Evolutionary conservation across 164 flowering plant genomes (phyloP).

Genomic region (Hamamelis virginiana): DNA sequence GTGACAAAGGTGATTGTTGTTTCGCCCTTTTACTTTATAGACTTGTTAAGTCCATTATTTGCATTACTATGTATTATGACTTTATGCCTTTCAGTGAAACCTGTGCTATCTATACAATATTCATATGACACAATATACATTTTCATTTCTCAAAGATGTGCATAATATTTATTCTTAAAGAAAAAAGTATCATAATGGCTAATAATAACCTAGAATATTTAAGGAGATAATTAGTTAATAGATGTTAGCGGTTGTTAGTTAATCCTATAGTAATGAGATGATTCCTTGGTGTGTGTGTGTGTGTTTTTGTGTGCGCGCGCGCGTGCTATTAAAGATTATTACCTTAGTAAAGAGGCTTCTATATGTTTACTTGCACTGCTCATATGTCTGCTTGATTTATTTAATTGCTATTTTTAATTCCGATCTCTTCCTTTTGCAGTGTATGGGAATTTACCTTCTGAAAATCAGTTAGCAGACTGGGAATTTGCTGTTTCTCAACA

Average conservation of each 20-base stretch:
- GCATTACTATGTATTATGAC: not conserved
- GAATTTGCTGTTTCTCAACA: conserved; percentile 92
- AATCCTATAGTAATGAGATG: no score
- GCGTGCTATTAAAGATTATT: not conserved
- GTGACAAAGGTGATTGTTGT: no score
- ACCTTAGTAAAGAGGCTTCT: not conserved
- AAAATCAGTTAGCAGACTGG: conserved; percentile 87
- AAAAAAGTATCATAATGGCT: not conserved
- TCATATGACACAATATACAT: not conserved
- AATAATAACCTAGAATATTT: not conserved
- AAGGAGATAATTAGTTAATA: not conserved
- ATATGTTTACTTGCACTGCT: not conserved
- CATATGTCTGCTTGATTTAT: not conserved
- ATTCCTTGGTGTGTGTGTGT: no score
- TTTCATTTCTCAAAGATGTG: no score
- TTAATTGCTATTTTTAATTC: not conserved
- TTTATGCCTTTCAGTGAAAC: not conserved
- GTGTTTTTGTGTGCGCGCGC: no score
- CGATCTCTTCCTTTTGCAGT: conserved; percentile 34
- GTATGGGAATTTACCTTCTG: conserved; percentile 91
- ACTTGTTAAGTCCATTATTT: no score
- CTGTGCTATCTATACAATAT: not conserved
- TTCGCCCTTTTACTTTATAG: no score
- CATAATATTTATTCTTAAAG: no score
- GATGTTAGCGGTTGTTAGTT: not conserved